A percentile compares a stretch with the other conserved stretches of the same genome.
Evolutionary conservation across 768 basidiomycete genomes (phyloP).

Genomic region (Mycena maculata): DNA sequence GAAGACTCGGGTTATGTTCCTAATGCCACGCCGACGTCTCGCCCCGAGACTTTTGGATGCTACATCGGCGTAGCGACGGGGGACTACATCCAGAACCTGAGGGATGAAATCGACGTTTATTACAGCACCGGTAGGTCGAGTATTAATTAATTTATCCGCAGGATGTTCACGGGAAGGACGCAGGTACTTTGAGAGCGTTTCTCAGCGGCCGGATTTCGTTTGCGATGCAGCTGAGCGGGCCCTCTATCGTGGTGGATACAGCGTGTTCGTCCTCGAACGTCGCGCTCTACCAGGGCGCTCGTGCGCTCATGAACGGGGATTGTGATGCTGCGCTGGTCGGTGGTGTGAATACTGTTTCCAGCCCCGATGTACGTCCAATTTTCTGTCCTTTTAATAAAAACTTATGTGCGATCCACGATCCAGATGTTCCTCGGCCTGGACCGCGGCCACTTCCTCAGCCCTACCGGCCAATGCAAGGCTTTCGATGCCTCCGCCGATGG

Average conservation of each 20-base stretch:
- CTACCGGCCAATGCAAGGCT: conserved; percentile 74
- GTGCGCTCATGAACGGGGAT: conserved; percentile 71
- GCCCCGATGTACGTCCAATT: conserved; percentile 68
- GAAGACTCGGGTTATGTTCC: too few relatives aligned
- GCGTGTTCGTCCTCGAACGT: conserved; percentile 80
- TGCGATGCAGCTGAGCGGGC: conserved; percentile 74
- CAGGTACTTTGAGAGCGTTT: conserved; percentile 78
- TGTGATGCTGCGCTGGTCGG: conserved; percentile 78
- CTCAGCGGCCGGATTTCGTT: too few relatives aligned
- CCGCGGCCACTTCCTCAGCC: conserved; percentile 74
- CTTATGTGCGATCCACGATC: conserved; percentile 41
- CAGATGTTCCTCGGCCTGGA: conserved; percentile 80
- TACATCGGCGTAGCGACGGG: conserved; percentile 77
- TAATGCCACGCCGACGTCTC: conserved; percentile 62
- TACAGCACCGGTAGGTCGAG: conserved; percentile 68
- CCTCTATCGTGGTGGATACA: conserved; percentile 78
- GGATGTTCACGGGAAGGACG: background rate
- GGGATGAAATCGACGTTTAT: conserved; percentile 74
- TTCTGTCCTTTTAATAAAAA: conserved; percentile 2
- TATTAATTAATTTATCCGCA: background rate
- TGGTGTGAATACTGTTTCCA: conserved; percentile 78
- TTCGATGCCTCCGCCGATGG: conserved; percentile 82
- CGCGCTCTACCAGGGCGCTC: conserved; percentile 76
- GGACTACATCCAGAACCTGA: conserved; percentile 76
- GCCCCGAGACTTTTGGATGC: conserved; percentile 68